Base-by-base conservation (phyloP, 2,329 filamentous ascomycete species). In the Ophiocordyceps sinensis region DNA sequence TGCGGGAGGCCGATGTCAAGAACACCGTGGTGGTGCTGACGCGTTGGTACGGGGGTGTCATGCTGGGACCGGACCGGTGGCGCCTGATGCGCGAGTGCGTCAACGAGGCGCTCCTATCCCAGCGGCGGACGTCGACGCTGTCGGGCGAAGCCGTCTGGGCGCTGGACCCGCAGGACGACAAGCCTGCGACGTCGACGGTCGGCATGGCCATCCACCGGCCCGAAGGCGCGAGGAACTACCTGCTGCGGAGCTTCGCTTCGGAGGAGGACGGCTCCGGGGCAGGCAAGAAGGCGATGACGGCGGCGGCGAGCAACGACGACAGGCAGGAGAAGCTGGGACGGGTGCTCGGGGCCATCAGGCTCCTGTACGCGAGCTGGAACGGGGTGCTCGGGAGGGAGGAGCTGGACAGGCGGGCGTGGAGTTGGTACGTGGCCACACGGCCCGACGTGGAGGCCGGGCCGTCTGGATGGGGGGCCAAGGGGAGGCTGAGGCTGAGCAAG, bases 401-500 rank as follows among this genome's bases (percentile, higher is more conserved):
- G 51, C 64, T 94, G 40, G 84, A 94, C 54, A 70, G 71, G 45
- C 73, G 78, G 44, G 83, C 85, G 15, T 93, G 85, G 84, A 65
- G 65, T 11, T 94, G 86, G 86, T 94, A 94, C 59, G 67, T 82
- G 2, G 70, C 73, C 19, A 76, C 88, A 17, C 68, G 87, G 46
- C 86, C 86, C 1, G 79, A 85, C 17, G 82, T 94, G 3, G 77
- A 83, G 44, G 62, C 69, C 43, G 87, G 86, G 0, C 74, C 75
- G 38, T 74, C 77, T 17, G 86, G 87, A 2, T 94, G 86, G 86
- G 86, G 86, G 26, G 82, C 81, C 12, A 91, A 89, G 58, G 85
- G 82, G 2, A 63, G 67, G 41, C 65, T 94, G 26, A 77, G 68
- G 49, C 56, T 93, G 30, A 63, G 64, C 13, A 75, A 77, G 48